Base-by-base conservation (phyloP, 306 rosid genomes). In the Sechiopsis laciniata region DNA sequence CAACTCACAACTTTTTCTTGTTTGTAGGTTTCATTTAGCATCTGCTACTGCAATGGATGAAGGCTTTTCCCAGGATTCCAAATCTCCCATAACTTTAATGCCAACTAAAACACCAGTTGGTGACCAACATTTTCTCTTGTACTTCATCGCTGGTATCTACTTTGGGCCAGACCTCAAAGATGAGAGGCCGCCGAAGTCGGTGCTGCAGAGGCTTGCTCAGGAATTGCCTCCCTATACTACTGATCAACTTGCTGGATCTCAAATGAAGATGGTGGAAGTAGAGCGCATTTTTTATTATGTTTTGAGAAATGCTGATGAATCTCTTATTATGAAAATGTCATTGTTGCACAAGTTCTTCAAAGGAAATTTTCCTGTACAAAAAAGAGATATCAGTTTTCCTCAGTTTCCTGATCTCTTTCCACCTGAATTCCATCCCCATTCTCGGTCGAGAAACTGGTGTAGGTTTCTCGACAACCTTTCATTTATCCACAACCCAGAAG, bases 91-190 rank as follows among this genome's bases (percentile, higher is more conserved):
- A n/a, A 0, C 70, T 35, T 24, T 35, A 8, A 35, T 63, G 70
- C 70, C 14, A 63, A 35, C 51, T 63, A 63, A 63, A 63, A 17
- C 24, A 37, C 51, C 70, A 35, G 51, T 16, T n/a, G 46, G 13
- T 35, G 70, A 63, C 51, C 70, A 63, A 37, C 70, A 63, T n/a
- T 63, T 63, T 63, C 70, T 63, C 24, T 63, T 63, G 70, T 63
- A 63, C 51, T 63, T 63, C 24, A 63, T 63, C 0, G 21, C 70
- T 10, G 70, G 70, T 37, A 63, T 63, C 51, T 63, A 63, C 24
- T 63, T 63, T 37, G 70, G 70, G 70, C 70, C 70, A 17, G 50
- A 37, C 70, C 70, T 35, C 52, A 63, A 63, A 63, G 70, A 50
- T 10, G 15, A 63, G 37, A n/a, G 15, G 24, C 24, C 24, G 40